A percentile compares a stretch with the other conserved stretches of the same genome.
Evolutionary conservation across 139 green algal genomes (phyloP).

Genomic region (Chlorella sp.): DNA sequence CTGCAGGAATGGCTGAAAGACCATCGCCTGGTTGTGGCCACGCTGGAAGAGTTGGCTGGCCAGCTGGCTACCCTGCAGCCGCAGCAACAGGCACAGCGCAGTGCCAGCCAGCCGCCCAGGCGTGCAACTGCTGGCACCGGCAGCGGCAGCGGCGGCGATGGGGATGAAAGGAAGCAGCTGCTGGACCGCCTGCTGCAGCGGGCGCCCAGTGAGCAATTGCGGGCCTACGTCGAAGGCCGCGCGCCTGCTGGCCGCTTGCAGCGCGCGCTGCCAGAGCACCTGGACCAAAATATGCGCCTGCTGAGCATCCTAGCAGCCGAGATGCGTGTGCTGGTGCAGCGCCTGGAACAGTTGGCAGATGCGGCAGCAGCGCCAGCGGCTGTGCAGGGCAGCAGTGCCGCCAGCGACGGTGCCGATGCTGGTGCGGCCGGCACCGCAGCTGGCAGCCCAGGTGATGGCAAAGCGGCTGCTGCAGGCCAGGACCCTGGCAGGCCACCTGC

Average conservation of each 20-base stretch:
- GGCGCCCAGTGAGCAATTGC: not conserved
- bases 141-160: too few relatives aligned
- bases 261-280: slow-evolving; percentile 13
- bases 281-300: slow-evolving; percentile 44
- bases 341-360: not conserved
- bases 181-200: not conserved
- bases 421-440: too few relatives aligned
- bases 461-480: too few relatives aligned
- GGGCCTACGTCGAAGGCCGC: not conserved
- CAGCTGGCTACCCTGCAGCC: slow-evolving; percentile 29
- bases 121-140: not conserved
- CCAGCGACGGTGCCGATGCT: too few relatives aligned
- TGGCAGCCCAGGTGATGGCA: too few relatives aligned
- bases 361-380: not conserved
- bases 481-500: not conserved
- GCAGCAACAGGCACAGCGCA: not conserved
- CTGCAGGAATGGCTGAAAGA: slow-evolving; percentile 34
- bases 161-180: not conserved
- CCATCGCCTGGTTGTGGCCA: slow-evolving; percentile 17
- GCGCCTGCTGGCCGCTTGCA: not conserved
- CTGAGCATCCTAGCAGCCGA: slow-evolving; percentile 28
- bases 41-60: slow-evolving; percentile 36
- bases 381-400: too few relatives aligned
- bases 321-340: slow-evolving; percentile 11
- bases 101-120: not conserved